Conservation (phyloP, 768 basidiomycete species). For the Boletus vermiculosoides region DNA sequence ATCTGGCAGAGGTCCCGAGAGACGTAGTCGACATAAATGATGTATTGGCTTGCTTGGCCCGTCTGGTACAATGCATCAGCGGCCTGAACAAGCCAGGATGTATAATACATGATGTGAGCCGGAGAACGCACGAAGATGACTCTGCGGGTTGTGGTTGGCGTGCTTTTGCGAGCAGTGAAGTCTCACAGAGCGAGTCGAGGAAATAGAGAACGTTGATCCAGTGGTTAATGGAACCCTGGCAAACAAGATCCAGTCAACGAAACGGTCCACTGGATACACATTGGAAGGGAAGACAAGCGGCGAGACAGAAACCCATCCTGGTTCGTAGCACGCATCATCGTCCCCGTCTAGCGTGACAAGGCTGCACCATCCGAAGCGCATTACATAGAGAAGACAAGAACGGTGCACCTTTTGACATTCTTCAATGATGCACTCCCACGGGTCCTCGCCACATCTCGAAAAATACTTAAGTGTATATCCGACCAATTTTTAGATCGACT, state of each 20-base stretch:
- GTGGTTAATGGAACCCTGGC: conserved; percentile 79
- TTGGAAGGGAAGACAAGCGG: neutral
- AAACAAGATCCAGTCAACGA: neutral
- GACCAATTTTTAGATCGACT: conserved; percentile 87
- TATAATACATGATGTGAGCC: too few relatives aligned
- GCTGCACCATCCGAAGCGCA: neutral
- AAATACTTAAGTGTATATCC: conserved; percentile 84
- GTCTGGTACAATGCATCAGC: conserved; percentile 16
- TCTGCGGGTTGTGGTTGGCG: too few relatives aligned
- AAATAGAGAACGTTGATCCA: conserved; percentile 94
- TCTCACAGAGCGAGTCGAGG: conserved; percentile 84
- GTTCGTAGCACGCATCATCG: neutral
- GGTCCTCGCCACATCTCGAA: conserved; percentile 80
- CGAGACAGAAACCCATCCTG: neutral
- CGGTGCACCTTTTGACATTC: conserved; percentile 77
- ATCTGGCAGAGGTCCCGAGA: too few relatives aligned
- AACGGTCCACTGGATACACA: neutral
- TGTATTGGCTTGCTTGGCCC: conserved; percentile 34
- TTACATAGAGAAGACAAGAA: neutral
- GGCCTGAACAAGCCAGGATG: neutral
- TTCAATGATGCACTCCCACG: conserved; percentile 92
- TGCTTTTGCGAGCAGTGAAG: conserved; percentile 60
- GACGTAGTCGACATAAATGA: conserved; percentile 78
- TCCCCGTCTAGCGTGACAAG: neutral
- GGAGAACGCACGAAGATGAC: too few relatives aligned